Evolutionary conservation across 1,139 yeast species (phyloP).

Genomic region (Pichia sp.): DNA sequence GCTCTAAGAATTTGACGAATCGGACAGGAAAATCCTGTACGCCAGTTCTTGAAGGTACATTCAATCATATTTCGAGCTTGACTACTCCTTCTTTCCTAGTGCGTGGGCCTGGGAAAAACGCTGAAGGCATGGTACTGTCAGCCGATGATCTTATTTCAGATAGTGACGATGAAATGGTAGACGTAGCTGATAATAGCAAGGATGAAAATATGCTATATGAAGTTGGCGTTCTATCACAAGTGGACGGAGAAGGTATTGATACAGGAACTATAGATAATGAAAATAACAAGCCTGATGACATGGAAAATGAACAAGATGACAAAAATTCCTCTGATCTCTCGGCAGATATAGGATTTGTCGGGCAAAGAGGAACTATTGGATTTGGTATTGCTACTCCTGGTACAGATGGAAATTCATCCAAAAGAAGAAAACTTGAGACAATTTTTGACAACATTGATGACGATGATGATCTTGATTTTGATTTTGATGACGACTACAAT

Average conservation of each 20-base stretch:
- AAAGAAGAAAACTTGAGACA: conserved; percentile 19
- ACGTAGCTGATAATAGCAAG: conserved; percentile 5
- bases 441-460: conserved; percentile 13
- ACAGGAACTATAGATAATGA: neutral
- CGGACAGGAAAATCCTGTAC: neutral
- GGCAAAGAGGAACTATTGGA: conserved; percentile 13
- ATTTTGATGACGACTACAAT: conserved; percentile 20
- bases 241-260: neutral
- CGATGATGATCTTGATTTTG: conserved; percentile 16
- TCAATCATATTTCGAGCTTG: neutral
- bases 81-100: conserved; percentile 11
- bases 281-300: conserved; percentile 4
- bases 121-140: conserved; percentile 4
- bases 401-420: conserved; percentile 26
- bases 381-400: conserved; percentile 11
- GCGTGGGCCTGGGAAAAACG: conserved; percentile 9
- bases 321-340: neutral
- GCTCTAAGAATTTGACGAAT: neutral
- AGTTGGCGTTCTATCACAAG: neutral
- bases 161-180: conserved; percentile 22
- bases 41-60: conserved; percentile 1
- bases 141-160: conserved; percentile 21
- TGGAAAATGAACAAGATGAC: conserved; percentile 1
- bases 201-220: neutral
- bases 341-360: neutral